These are phyloP conservation scores for Triangularia setosa DNA, from an alignment of 2,329 filamentous ascomycete species.

Conservation along the genomic window DNA sequence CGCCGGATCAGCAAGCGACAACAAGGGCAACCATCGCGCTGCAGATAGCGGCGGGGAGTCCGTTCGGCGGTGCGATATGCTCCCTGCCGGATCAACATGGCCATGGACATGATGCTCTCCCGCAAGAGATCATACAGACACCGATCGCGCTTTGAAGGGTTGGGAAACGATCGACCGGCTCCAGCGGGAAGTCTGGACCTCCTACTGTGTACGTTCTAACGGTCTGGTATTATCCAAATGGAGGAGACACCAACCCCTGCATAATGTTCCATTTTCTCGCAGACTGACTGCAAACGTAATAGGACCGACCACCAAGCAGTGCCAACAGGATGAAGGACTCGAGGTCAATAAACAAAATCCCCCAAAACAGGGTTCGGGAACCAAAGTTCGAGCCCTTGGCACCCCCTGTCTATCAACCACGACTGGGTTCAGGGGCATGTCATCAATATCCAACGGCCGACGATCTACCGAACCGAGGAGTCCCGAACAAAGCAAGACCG, in stretches of 20 bases:
- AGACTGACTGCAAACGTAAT: neutral
- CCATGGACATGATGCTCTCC: neutral
- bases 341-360: neutral
- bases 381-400: neutral
- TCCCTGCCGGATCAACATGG: neutral
- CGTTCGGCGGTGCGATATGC: neutral
- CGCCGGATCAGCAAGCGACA: neutral
- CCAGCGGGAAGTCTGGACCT: neutral
- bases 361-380: neutral
- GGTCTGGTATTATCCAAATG: neutral
- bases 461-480: neutral
- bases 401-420: neutral
- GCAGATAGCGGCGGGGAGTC: neutral
- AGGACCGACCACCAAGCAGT: neutral
- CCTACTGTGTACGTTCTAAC: no score
- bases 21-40: neutral
- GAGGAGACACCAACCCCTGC: neutral
- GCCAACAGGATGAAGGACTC: neutral
- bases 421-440: neutral
- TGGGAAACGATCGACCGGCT: neutral
- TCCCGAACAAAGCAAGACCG: neutral
- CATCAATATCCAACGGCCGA: neutral
- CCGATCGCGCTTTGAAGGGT: neutral
- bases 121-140: neutral
- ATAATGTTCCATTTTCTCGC: neutral